phyloP scores from a whole-genome alignment of 352 stramenopile genomes.

The Phytophthora ramorum region DNA sequence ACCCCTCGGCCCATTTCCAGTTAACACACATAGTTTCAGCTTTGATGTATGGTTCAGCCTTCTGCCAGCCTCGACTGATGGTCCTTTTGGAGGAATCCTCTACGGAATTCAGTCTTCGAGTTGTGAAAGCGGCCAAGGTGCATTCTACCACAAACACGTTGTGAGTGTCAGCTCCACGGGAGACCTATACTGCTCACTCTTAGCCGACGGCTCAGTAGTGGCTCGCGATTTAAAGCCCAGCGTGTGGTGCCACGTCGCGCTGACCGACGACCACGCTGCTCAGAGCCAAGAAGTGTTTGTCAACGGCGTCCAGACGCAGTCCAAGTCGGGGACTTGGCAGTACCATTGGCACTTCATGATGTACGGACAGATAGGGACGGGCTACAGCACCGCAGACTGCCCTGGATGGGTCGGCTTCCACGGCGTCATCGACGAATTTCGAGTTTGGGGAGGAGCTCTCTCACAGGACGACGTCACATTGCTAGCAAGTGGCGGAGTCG shows the following conservation, averaged over 20 bases:
- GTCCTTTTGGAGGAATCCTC: slow-evolving; percentile 13
- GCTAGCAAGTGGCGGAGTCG: slow-evolving; percentile 8
- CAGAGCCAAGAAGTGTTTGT: slow-evolving; percentile 37
- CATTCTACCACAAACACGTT: slow-evolving; percentile 36
- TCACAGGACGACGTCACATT: neutral
- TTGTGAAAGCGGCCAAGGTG: neutral
- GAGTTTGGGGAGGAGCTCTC: slow-evolving; percentile 32
- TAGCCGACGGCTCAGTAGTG: slow-evolving; percentile 15
- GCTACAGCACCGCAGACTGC: slow-evolving; percentile 19
- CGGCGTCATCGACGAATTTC: slow-evolving; percentile 43
- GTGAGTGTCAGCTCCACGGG: slow-evolving; percentile 28
- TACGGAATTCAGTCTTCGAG: slow-evolving; percentile 18
- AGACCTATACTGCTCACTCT: slow-evolving; percentile 41
- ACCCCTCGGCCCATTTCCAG: neutral
- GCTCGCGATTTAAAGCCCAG: slow-evolving; percentile 19
- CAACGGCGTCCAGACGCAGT: slow-evolving; percentile 26
- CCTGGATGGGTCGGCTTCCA: slow-evolving; percentile 42
- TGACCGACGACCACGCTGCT: slow-evolving; percentile 29
- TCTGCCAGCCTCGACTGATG: neutral
- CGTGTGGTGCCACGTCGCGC: slow-evolving; percentile 48
- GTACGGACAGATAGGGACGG: slow-evolving; percentile 36
- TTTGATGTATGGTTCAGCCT: slow-evolving; percentile 27
- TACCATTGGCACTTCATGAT: slow-evolving; percentile 21
- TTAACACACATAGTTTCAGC: slow-evolving; percentile 23
- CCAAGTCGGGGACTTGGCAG: neutral